Evolutionary conservation across 2,329 filamentous ascomycete species (phyloP).

Genomic region (Cordyceps militaris): DNA sequence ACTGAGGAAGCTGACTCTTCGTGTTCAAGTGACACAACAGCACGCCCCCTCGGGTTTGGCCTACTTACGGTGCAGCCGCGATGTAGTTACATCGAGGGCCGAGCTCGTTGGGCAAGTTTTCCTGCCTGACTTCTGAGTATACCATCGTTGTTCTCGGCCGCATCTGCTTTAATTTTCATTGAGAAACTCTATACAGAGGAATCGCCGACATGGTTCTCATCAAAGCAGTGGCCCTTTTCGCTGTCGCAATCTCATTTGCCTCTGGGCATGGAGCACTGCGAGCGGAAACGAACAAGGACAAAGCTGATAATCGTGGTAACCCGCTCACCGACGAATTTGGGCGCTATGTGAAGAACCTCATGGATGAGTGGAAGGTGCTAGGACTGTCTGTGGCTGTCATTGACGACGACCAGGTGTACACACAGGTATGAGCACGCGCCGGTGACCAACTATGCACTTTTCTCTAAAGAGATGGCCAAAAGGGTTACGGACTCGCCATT

Average conservation of each 20-base stretch:
- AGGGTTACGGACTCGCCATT: background rate
- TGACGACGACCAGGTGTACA: conserved; percentile 20
- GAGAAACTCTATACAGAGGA: too few relatives aligned
- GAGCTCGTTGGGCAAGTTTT: too few relatives aligned
- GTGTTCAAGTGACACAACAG: background rate
- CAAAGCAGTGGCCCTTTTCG: too few relatives aligned
- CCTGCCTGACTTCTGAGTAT: too few relatives aligned
- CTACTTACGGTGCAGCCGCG: background rate
- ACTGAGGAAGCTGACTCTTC: too few relatives aligned
- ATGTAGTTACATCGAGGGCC: background rate
- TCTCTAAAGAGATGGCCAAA: background rate
- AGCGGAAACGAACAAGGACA: background rate
- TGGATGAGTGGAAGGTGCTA: conserved; percentile 23
- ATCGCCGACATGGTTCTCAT: too few relatives aligned
- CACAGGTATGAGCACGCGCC: conserved; percentile 17
- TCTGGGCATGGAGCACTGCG: background rate
- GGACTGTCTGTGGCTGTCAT: conserved; percentile 23
- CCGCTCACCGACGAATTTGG: conserved; percentile 17
- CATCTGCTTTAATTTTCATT: too few relatives aligned
- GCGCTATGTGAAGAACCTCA: conserved; percentile 12
- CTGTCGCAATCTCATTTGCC: background rate
- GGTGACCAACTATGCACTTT: background rate
- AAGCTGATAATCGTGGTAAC: background rate
- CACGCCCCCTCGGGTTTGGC: background rate
- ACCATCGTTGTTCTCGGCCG: too few relatives aligned